Evolutionary conservation across 2,329 filamentous ascomycete genomes (phyloP).

Genomic region (Claviceps paspali): DNA sequence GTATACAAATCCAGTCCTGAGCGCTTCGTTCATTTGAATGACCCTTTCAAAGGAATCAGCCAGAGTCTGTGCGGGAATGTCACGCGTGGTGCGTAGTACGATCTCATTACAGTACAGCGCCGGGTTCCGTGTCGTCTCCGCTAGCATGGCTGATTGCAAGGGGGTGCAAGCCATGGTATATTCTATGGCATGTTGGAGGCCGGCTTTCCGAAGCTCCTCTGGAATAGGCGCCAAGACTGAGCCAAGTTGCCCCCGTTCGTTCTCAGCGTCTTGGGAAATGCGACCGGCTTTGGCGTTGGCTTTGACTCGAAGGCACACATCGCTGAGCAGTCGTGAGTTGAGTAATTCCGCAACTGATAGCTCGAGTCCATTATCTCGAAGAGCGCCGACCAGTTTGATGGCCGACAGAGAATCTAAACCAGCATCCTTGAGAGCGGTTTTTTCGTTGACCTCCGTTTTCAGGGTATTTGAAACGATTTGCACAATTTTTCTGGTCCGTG

Average conservation of each 20-base stretch:
- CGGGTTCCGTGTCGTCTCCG: slow-evolving; percentile 47
- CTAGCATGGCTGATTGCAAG: slow-evolving; percentile 66
- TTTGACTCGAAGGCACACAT: slow-evolving; percentile 10
- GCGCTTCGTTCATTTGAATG: slow-evolving; percentile 42
- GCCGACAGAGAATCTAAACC: slow-evolving; percentile 49
- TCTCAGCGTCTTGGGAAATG: background rate
- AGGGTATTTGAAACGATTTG: slow-evolving; percentile 26
- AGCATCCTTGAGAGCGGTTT: slow-evolving; percentile 31
- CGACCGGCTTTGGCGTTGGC: background rate
- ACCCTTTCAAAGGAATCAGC: slow-evolving; percentile 33
- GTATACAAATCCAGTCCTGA: slow-evolving; percentile 60
- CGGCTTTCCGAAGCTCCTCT: background rate
- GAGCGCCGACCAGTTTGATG: slow-evolving; percentile 40
- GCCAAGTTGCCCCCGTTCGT: background rate
- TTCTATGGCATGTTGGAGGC: background rate
- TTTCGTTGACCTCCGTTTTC: slow-evolving; percentile 17
- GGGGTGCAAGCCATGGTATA: slow-evolving; percentile 44
- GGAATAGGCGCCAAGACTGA: background rate
- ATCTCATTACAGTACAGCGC: slow-evolving; percentile 66
- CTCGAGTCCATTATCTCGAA: slow-evolving; percentile 41
- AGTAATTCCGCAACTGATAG: slow-evolving; percentile 48
- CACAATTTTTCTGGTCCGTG: slow-evolving; percentile 19
- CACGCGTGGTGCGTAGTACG: slow-evolving; percentile 39
- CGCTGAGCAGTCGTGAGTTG: slow-evolving; percentile 29
- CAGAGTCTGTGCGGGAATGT: slow-evolving; percentile 24